Evolutionary conservation across 2,329 filamentous ascomycete genomes (phyloP).

Genomic region (Aspergillus costaricaensis): DNA sequence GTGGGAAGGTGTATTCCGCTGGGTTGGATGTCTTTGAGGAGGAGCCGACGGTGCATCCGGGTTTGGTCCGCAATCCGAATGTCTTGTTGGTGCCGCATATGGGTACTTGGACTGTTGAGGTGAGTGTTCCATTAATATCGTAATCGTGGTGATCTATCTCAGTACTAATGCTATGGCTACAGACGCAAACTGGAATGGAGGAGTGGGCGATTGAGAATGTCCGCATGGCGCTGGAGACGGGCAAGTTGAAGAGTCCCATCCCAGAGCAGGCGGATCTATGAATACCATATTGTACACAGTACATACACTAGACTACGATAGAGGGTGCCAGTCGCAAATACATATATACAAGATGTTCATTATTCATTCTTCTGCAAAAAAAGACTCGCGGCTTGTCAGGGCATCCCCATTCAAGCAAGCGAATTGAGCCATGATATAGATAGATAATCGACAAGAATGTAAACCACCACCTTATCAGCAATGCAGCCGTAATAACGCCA

Average conservation of each 20-base stretch:
- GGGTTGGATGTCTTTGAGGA: conserved; percentile 83
- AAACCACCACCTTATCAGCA: conserved; percentile 7
- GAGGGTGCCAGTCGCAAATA: not conserved
- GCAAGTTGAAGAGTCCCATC: conserved; percentile 68
- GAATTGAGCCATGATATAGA: too few relatives aligned
- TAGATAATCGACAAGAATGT: not conserved
- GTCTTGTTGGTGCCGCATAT: conserved; percentile 81
- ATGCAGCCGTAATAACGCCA: conserved; percentile 26
- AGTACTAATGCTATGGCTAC: not conserved
- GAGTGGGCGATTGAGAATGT: conserved; percentile 74
- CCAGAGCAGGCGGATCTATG: conserved; percentile 64
- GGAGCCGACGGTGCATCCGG: conserved; percentile 74
- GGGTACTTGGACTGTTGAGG: conserved; percentile 77
- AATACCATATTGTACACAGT: not conserved
- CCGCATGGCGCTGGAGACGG: conserved; percentile 61
- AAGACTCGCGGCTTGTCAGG: too few relatives aligned
- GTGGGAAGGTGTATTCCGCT: conserved; percentile 67
- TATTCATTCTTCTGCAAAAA: conserved; percentile 1
- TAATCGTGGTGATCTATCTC: not conserved
- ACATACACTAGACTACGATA: not conserved
- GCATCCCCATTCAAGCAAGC: too few relatives aligned
- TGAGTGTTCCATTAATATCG: conserved; percentile 21
- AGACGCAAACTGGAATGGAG: conserved; percentile 66
- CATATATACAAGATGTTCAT: conserved; percentile 4
- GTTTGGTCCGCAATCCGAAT: conserved; percentile 67